Evolutionary conservation across 2,329 filamentous ascomycete genomes (phyloP), one percentile per base, ranked within the genome.

Genomic region (Basipetospora sp.): DNA sequence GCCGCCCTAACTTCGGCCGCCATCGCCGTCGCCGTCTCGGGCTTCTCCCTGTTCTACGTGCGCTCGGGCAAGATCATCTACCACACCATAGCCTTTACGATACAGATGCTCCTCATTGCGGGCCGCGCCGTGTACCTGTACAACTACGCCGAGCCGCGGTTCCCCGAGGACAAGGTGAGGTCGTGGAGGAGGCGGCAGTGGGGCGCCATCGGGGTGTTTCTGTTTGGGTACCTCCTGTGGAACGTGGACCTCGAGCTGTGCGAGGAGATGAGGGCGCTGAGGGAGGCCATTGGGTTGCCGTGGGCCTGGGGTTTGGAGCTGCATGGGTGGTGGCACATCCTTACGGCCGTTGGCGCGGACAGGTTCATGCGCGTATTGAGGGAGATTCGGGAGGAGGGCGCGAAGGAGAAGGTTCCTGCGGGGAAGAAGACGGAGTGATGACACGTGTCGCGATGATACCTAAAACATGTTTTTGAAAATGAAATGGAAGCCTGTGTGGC

Each of bases 321-420:
- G 11, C 73, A 77, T 46, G 73, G 71, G 1, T 77, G 71, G 73
- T 77, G 73, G 73, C 73, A 77, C 45, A 53, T 77, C 13, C 53
- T 74, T 18, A 77, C 72, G 0, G 73, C 69, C 0, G 54, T 71
- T 15, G 64, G 68, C 1, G 69, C 71, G 4, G 61, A 60, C 17
- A 48, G 50, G 33, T 59, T 58, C 31, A 63, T 63, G 51, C 41
- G 46, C 2, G 47, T 54, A 15, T 43, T 43, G 26, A 45, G 52
- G 31, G 52, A 54, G n/a, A 42, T 53, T 10, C 46, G 45, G 2
- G 44, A 44, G 5, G 48, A 50, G 31, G 42, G 22, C 22, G 6
- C 6, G 11, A 11, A 25, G 22, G 22, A 25, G 22, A n/a, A n/a
- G n/a, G n/a, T n/a, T n/a, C n/a, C n/a, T n/a, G n/a, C n/a, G n/a